Percentiles rank a stretch among this genome's conserved stretches.
These are phyloP conservation scores for Elsinoe batatas DNA, from an alignment of 2,329 filamentous ascomycete species.

Conservation along the genomic window DNA sequence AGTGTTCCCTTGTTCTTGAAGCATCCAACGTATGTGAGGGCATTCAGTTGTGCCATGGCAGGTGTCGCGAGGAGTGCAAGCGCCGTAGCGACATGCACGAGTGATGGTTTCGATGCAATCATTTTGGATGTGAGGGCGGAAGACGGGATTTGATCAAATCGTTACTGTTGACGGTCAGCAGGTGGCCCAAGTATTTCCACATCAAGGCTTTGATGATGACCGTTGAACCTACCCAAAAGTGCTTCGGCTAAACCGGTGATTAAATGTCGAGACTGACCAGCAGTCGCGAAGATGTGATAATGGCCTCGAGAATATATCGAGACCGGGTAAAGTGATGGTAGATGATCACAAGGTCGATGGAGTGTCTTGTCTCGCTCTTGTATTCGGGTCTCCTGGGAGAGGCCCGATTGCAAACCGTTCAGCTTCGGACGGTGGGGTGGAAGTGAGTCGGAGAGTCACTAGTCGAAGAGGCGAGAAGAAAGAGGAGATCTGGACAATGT, in stretches of 20 bases:
- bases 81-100: conserved; percentile 6
- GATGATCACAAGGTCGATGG: not conserved
- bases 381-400: not conserved
- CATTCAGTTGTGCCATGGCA: conserved; percentile 12
- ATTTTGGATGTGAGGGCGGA: not conserved
- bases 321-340: not conserved
- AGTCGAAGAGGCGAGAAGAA: not conserved
- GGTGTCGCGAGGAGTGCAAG: conserved; percentile 7
- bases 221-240: not conserved
- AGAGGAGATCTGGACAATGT: conserved; percentile 1
- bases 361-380: not conserved
- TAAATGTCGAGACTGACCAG: conserved; percentile 8
- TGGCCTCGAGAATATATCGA: not conserved
- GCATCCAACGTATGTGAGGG: conserved; percentile 38
- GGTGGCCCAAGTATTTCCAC: not conserved
- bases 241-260: conserved; percentile 1
- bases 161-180: not conserved
- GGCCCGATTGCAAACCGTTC: not conserved
- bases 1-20: conserved; percentile 41
- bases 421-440: not conserved
- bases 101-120: conserved; percentile 2
- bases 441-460: not conserved
- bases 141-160: not conserved
- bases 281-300: not conserved
- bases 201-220: not conserved